A percentile compares a stretch with the other conserved stretches of the same genome.
Evolutionary conservation across 495 filamentous ascomycete species (phyloP).

Genomic region (Talaromyces stipitatus): DNA sequence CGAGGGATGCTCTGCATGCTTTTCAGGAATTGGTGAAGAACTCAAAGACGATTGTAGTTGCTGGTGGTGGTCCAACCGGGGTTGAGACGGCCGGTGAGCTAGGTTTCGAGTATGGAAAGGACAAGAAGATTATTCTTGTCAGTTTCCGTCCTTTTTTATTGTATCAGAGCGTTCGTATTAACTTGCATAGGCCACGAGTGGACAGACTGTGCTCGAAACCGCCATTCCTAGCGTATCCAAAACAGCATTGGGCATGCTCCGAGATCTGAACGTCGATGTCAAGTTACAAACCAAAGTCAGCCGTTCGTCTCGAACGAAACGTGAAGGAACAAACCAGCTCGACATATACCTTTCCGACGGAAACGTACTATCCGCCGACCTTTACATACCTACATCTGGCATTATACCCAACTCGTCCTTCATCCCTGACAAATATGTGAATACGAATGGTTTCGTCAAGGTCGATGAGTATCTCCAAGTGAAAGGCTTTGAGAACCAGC

Average conservation of each 20-base stretch:
- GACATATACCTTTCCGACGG: constrained; percentile 35
- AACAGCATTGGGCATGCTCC: neutral
- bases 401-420: constrained; percentile 54
- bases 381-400: constrained; percentile 59
- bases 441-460: constrained; percentile 41
- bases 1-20: constrained; percentile 12
- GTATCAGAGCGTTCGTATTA: neutral
- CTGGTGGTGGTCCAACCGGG: constrained; percentile 30
- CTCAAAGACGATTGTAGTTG: constrained; percentile 37
- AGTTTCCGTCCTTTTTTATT: neutral
- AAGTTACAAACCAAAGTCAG: constrained; percentile 1
- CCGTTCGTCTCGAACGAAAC: neutral
- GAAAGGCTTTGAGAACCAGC: constrained; percentile 7
- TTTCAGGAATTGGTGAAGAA: constrained; percentile 31
- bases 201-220: neutral
- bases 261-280: neutral
- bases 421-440: constrained; percentile 42
- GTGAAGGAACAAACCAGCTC: constrained; percentile 11
- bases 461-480: constrained; percentile 51
- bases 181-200: constrained; percentile 1
- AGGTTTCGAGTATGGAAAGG: constrained; percentile 8
- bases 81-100: constrained; percentile 46
- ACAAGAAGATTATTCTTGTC: constrained; percentile 12
- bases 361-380: constrained; percentile 36
- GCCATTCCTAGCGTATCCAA: neutral